These are phyloP conservation scores for Salvia rosmarinus DNA, from an alignment of 257 asterid species.

Conservation along the genomic window DNA sequence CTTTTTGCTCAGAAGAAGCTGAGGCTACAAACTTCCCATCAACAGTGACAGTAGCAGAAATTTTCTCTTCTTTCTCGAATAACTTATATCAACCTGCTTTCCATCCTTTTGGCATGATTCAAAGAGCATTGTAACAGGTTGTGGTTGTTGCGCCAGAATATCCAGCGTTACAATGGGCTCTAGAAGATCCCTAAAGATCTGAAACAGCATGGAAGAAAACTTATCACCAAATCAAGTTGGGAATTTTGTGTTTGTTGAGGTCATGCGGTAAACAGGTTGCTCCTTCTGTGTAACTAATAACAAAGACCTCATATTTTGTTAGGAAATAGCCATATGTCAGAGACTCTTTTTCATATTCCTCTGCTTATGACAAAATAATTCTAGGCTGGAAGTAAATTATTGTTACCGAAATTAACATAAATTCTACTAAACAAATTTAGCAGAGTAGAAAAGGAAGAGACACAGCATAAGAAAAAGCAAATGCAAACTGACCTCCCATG, in stretches of 20 bases:
- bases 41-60: slow-evolving; percentile 55
- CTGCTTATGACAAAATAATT: not conserved
- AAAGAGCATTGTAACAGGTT: slow-evolving; percentile 76
- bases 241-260: not conserved
- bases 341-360: not conserved
- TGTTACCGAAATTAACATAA: not conserved
- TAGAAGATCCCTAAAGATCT: slow-evolving; percentile 59
- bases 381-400: not conserved
- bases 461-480: not conserved
- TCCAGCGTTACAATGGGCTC: slow-evolving; percentile 73
- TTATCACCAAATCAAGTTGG: slow-evolving; percentile 13
- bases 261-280: not conserved
- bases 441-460: not conserved
- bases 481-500: slow-evolving; percentile 49
- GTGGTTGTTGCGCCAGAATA: slow-evolving; percentile 63
- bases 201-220: slow-evolving; percentile 22
- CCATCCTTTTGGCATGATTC: slow-evolving; percentile 73
- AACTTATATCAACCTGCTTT: slow-evolving; percentile 51
- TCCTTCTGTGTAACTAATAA: not conserved
- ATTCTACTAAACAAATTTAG: not conserved
- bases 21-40: slow-evolving; percentile 64
- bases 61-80: slow-evolving; percentile 52
- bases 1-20: slow-evolving; percentile 64
- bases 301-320: not conserved
- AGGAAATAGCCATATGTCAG: not conserved